These are phyloP conservation scores for Candida ulmi DNA, from an alignment of 805 yeast genomes.

Conservation along the genomic window DNA sequence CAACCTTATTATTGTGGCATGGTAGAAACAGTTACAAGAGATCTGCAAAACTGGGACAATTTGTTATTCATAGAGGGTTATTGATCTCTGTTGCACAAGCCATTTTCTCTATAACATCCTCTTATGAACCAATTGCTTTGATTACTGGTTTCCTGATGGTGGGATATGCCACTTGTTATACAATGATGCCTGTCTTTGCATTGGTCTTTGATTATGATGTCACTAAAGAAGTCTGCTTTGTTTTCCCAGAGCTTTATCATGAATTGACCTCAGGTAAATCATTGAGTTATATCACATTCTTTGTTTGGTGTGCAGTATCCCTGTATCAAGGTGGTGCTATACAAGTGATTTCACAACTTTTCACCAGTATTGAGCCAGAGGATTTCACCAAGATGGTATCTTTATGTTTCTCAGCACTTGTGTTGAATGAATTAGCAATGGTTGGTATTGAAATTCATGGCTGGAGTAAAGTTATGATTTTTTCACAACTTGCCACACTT, in stretches of 20 bases:
- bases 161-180: conserved; percentile 94
- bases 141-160: conserved; percentile 98
- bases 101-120: conserved; percentile 78
- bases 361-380: conserved; percentile 53
- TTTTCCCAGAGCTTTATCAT: conserved; percentile 92
- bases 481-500: conserved; percentile 67
- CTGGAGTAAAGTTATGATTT: conserved; percentile 80
- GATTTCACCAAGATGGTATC: conserved; percentile 77
- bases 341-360: conserved; percentile 74
- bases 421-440: conserved; percentile 87
- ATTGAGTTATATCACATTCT: conserved; percentile 79
- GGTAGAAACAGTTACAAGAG: conserved; percentile 96
- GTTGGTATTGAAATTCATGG: conserved; percentile 87
- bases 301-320: conserved; percentile 85
- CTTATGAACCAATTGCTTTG: conserved; percentile 89
- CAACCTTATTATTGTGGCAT: conserved; percentile 90
- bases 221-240: conserved; percentile 77
- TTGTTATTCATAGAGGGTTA: conserved; percentile 93
- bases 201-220: conserved; percentile 88
- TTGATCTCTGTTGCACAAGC: conserved; percentile 94
- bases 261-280: conserved; percentile 88
- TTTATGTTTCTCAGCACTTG: conserved; percentile 70
- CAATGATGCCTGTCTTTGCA: conserved; percentile 98
- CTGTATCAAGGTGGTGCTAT: conserved; percentile 87
- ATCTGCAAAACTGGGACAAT: conserved; percentile 91